Conservation (phyloP, 208 protist species). For the Phytomonas serpens region DNA sequence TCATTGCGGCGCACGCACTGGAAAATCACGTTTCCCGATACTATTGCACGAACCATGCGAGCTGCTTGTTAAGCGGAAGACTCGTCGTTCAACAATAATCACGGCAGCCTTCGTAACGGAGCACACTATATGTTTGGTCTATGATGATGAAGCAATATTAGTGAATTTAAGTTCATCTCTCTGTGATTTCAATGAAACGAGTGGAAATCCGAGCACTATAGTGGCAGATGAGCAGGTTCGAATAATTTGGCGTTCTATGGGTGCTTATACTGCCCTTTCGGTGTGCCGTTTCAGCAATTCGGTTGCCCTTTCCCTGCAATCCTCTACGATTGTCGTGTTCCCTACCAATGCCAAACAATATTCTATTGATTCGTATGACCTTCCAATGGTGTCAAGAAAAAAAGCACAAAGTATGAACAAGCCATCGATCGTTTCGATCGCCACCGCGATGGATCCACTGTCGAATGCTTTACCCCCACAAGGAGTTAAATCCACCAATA, state of each 20-base stretch:
- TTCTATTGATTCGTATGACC: not conserved
- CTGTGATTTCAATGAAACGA: not conserved
- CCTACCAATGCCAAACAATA: constrained; percentile 18
- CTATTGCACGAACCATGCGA: not conserved
- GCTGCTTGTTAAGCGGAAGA: not conserved
- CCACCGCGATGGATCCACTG: constrained; percentile 5
- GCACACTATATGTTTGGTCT: constrained; percentile 30
- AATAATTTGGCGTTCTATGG: constrained; percentile 57
- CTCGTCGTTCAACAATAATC: constrained; percentile 9
- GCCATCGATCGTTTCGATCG: constrained; percentile 24
- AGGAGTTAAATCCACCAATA: not conserved
- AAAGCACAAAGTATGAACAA: not conserved
- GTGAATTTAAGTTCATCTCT: not conserved
- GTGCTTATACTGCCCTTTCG: constrained; percentile 47
- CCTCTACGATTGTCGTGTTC: constrained; percentile 57
- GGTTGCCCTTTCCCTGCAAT: constrained; percentile 43
- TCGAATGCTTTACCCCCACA: not conserved
- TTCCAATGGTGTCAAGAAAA: not conserved
- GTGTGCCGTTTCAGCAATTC: constrained; percentile 59
- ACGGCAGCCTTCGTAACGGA: constrained; percentile 31
- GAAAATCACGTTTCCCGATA: not conserved
- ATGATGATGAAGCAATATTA: constrained; percentile 28
- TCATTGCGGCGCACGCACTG: not conserved
- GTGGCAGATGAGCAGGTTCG: constrained; percentile 13
- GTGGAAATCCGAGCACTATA: not conserved